Evolutionary conservation across 805 yeast genomes (phyloP).

Genomic region (Candida arabinofermentans): DNA sequence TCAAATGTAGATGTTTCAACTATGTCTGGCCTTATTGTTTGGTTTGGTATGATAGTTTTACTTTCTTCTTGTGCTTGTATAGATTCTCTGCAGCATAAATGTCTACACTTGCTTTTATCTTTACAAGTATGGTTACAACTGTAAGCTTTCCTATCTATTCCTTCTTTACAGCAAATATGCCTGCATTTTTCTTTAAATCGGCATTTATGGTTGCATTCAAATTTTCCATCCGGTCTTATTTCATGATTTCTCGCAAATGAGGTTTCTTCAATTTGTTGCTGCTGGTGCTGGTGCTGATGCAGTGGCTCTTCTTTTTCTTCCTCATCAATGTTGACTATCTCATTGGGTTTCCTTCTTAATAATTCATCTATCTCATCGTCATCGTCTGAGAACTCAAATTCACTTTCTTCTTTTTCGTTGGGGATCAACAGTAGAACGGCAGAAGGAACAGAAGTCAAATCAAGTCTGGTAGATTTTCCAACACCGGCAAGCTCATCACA

Average conservation of each 20-base stretch:
- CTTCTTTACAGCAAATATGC: conserved; percentile 46
- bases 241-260: conserved; percentile 10
- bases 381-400: conserved; percentile 12
- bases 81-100: conserved; percentile 20
- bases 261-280: too few relatives aligned
- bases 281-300: too few relatives aligned
- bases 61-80: background rate
- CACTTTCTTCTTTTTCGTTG: conserved; percentile 11
- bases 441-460: background rate
- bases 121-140: conserved; percentile 42
- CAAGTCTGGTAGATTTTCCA: conserved; percentile 6
- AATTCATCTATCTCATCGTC: conserved; percentile 12
- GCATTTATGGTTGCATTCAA: conserved; percentile 40
- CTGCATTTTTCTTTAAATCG: conserved; percentile 37
- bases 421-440: background rate
- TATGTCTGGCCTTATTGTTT: too few relatives aligned
- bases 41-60: too few relatives aligned
- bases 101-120: conserved; percentile 38
- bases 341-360: conserved; percentile 3
- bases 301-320: background rate
- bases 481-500: conserved; percentile 39
- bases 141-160: conserved; percentile 16
- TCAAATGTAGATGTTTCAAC: background rate
- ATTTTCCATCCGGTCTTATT: conserved; percentile 23
- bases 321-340: background rate